A percentile compares a stretch with the other conserved stretches of the same genome.
phyloP scores from a whole-genome alignment of 805 yeast species.

The Pichia rugopelliculosa region DNA sequence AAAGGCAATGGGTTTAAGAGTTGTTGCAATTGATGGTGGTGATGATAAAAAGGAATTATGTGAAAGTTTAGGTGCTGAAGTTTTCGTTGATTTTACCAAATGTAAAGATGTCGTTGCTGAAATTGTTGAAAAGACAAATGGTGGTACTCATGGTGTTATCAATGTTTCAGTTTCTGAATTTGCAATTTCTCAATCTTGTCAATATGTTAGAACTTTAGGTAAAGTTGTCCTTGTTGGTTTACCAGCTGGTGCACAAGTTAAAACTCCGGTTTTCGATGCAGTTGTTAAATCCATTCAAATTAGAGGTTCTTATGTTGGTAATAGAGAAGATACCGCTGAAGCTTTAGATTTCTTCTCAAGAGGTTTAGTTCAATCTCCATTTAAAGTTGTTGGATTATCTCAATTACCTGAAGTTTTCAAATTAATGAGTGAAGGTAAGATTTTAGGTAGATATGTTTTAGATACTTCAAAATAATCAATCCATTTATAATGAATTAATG shows the following conservation, averaged over 20 bases:
- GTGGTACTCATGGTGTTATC: slow-evolving; percentile 61
- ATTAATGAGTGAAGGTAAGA: slow-evolving; percentile 76
- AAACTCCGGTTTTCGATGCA: slow-evolving; percentile 62
- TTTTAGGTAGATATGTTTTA: slow-evolving; percentile 83
- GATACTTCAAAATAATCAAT: slow-evolving; percentile 55
- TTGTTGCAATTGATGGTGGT: slow-evolving; percentile 69
- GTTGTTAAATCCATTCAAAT: slow-evolving; percentile 68
- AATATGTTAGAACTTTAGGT: slow-evolving; percentile 53
- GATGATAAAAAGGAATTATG: slow-evolving; percentile 51
- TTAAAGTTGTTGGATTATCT: slow-evolving; percentile 69
- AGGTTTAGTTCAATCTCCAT: slow-evolving; percentile 57
- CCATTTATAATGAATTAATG: no score
- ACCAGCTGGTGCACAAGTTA: slow-evolving; percentile 72
- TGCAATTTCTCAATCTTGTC: slow-evolving; percentile 48
- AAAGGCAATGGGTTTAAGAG: slow-evolving; percentile 66
- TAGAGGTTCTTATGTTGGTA: slow-evolving; percentile 82
- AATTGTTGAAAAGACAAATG: slow-evolving; percentile 36
- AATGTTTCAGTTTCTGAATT: slow-evolving; percentile 52
- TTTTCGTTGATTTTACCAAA: slow-evolving; percentile 46
- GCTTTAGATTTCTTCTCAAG: slow-evolving; percentile 64
- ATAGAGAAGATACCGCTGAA: slow-evolving; percentile 79
- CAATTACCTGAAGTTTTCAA: slow-evolving; percentile 62
- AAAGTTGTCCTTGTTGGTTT: slow-evolving; percentile 59
- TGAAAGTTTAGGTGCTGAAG: slow-evolving; percentile 56
- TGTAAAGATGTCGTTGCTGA: slow-evolving; percentile 36